Base-by-base conservation (phyloP, 2,329 filamentous ascomycete genomes). In the Purpureocillium lavendulum region DNA sequence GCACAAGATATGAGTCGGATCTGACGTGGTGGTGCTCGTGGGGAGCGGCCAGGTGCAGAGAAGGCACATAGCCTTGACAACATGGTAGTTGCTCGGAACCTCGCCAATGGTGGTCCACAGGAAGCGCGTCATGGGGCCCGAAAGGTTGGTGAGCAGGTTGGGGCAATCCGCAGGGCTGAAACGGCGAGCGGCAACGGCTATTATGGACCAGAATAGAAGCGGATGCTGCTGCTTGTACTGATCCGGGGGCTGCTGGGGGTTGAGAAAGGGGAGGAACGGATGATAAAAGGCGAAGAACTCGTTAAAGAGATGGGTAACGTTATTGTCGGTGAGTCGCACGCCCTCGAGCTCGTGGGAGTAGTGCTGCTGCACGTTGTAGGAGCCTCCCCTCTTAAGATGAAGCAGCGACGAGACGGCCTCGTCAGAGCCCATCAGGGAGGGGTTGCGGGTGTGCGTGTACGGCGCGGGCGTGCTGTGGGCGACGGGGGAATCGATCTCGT, bases 181-280 rank as follows among this genome's bases (percentile, higher is more conserved):
- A 30, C 84, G 80, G 38, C 85, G 77, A 32, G 84, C 78, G 16
- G 84, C 84, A 40, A 88, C 80, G 29, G 83, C 76, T 34, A 89
- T 69, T 43, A 90, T 82, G 35, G 84, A 76, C 88, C 88, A 95
- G 61, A 94, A 94, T 2, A 95, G 73, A 12, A 95, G 69, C 4
- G 81, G 80, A 37, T 87, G 84, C 51, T 90, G 82, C 43, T 80
- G 74, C 54, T 84, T 84, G 57, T 86, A 92, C 42, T 79, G 69
- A 35, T 92, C 83, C 2, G 87, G 82, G 1, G 75, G 64, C 47
- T 81, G 77, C 9, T 70, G 56, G 6, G 77, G 70, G 51, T 80
- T 83, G 47, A 90, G 73, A 53, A 90, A 84, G 1, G 85, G 84
- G 13, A 90, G 64, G 55, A 85, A 90, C 1, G 78, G 80, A 56